Percentiles rank a stretch among this genome's conserved stretches.
These are phyloP conservation scores for Andrographis paniculata DNA, from an alignment of 305 asterid genomes.

Conservation along the genomic window DNA sequence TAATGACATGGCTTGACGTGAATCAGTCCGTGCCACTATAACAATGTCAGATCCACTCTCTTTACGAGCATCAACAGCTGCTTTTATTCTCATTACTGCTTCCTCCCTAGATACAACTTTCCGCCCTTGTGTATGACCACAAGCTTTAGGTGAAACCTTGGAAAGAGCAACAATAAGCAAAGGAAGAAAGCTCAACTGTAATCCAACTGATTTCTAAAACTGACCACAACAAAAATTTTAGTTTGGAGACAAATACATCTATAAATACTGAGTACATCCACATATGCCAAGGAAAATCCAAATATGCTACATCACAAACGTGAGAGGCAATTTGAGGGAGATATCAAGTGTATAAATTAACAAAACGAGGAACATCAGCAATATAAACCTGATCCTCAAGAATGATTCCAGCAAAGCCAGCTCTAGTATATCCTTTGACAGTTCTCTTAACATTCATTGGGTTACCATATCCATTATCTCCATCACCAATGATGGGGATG, in stretches of 20 bases:
- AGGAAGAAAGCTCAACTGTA: conserved; percentile 11
- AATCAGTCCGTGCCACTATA: conserved; percentile 92
- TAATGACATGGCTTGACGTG: conserved; percentile 87
- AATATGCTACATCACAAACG: conserved; percentile 3
- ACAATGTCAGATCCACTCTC: conserved; percentile 93
- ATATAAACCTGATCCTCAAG: conserved; percentile 87
- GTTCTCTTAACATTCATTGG: conserved; percentile 96
- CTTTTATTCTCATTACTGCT: conserved; percentile 71
- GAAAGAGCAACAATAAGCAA: conserved; percentile 14
- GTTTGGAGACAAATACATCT: conserved; percentile 7
- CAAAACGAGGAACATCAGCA: background rate
- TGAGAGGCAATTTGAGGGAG: background rate
- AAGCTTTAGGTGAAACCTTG: conserved; percentile 93
- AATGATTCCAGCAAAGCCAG: conserved; percentile 90
- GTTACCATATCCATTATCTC: conserved; percentile 93
- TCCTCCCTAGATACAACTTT: conserved; percentile 87
- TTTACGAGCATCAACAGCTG: conserved; percentile 88
- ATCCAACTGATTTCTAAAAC: conserved; percentile 7
- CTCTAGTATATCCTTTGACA: conserved; percentile 66
- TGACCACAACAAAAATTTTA: background rate
- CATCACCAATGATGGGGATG: conserved; percentile 91
- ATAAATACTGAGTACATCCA: conserved; percentile 7
- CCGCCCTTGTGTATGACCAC: conserved; percentile 92
- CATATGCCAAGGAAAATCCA: conserved; percentile 4
- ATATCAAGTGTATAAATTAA: conserved; percentile 3